Conservation (phyloP, 306 rosid genomes). For the Pueraria montana region DNA sequence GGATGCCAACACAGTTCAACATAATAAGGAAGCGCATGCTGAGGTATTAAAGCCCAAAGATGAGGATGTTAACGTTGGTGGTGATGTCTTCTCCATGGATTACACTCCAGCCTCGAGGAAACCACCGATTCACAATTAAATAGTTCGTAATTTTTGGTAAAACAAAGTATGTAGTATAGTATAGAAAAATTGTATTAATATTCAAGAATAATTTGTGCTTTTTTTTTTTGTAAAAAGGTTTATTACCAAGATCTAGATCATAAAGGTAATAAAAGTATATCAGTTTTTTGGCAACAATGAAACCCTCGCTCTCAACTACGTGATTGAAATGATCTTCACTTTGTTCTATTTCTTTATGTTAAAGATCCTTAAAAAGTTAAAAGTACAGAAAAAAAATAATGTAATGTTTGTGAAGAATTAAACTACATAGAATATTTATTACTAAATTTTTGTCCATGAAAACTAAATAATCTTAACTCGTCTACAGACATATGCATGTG, state of each 20-base stretch:
- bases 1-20: conserved; percentile 22
- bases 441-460: neutral
- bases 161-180: neutral
- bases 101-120: conserved; percentile 86
- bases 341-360: neutral
- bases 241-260: conserved; percentile 21
- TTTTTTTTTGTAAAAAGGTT: conserved; percentile 1
- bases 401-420: neutral
- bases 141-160: conserved; percentile 34
- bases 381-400: neutral
- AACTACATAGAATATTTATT: neutral
- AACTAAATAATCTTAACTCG: neutral
- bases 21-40: conserved; percentile 44
- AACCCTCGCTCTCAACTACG: conserved; percentile 2
- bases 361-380: neutral
- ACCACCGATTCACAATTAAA: conserved; percentile 92
- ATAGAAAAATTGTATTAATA: neutral
- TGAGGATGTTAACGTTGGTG: conserved; percentile 47
- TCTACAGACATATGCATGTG: conserved; percentile 30
- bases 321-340: conserved; percentile 3
- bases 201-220: neutral
- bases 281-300: neutral
- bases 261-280: conserved; percentile 4
- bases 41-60: conserved; percentile 52
- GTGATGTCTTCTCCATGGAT: conserved; percentile 74